Evolutionary conservation across 2,329 filamentous ascomycete species (phyloP).

Genomic region (Phialocephala sp.): DNA sequence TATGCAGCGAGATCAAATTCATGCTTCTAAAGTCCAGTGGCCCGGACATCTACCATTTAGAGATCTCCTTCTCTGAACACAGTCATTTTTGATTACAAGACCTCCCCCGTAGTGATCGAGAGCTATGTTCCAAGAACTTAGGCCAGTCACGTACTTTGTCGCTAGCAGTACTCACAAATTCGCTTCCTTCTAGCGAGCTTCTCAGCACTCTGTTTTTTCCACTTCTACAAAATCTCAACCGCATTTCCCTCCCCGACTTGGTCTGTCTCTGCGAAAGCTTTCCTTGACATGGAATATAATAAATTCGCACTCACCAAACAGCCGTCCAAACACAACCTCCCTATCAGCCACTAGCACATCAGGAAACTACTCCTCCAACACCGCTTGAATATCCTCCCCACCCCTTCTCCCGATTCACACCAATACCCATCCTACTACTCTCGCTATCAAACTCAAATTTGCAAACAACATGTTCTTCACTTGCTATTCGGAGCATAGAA

Average conservation of each 20-base stretch:
- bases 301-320: too few relatives aligned
- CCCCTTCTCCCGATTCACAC: background rate
- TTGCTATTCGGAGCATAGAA: too few relatives aligned
- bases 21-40: background rate
- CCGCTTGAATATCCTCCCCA: too few relatives aligned
- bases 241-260: background rate
- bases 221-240: background rate
- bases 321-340: too few relatives aligned
- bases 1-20: background rate
- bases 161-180: background rate
- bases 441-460: background rate
- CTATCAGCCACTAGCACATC: too few relatives aligned
- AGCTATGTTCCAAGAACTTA: background rate
- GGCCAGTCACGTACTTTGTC: background rate
- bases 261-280: too few relatives aligned
- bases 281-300: too few relatives aligned
- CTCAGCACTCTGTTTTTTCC: background rate
- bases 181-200: background rate
- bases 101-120: background rate
- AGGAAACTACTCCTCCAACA: too few relatives aligned
- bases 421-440: background rate
- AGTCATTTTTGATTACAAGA: background rate
- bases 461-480: background rate
- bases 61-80: background rate
- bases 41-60: background rate